Base-by-base conservation (phyloP, 73 alveolate species). In the Paramecium sonneborni region DNA sequence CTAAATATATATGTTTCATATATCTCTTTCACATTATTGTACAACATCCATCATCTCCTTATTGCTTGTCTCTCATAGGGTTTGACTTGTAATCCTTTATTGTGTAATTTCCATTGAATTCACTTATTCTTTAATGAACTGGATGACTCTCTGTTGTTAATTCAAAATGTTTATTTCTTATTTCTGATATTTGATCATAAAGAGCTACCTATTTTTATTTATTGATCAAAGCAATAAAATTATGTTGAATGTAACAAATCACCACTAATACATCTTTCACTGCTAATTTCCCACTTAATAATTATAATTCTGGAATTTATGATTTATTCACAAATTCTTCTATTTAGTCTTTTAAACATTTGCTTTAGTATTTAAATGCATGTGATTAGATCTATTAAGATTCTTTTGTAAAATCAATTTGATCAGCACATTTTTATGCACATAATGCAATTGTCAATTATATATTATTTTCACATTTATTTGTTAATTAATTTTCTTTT, bases 41-140 rank as follows among this genome's bases (percentile, higher is more conserved):
- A 32, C 84, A 62, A 62, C 84, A 62, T 62, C 84, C 84, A 62
- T 11, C 39, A 62, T 62, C 84, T 3, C 84, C 84, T 26, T 26
- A 62, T 30, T 26, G 14, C 20, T 32, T 62, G 10, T 62, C 34
- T 18, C 68, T 52, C 68, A 18, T 26, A 12, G 44, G 39, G 39
- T 62, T 32, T 57, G 26, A n/a, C 7, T 62, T 62, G 43, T 26
- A 62, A 62, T 26, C 84, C 84, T 62, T 62, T 3, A 62, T 62
- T 0, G 39, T 62, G 9, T 30, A 62, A 10, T 26, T 32, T 11
- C 46, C 15, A 30, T 30, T 62, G 46, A 30, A 62, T 30, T 62
- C 48, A 62, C 10, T 26, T 2, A 62, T 62, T 2, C 24, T 11
- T 32, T 62, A 62, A 30, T 57, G 39, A 30, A 26, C 24, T 62